Conservation (phyloP, 2,329 filamentous ascomycete genomes). For the Sporothrix humicola region DNA sequence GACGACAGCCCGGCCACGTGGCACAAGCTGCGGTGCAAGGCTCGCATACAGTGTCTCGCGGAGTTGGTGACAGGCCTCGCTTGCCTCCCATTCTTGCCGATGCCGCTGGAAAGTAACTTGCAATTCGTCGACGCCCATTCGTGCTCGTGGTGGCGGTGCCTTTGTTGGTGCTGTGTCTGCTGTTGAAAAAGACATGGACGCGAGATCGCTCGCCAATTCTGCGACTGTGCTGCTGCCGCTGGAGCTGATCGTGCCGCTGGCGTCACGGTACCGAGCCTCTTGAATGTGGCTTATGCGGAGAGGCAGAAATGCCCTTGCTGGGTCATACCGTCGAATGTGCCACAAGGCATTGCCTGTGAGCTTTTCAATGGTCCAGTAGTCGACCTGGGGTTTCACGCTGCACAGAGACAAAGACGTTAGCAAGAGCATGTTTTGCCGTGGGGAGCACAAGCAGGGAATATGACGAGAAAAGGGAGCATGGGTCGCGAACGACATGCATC, state of each 20-base stretch:
- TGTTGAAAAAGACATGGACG: slow-evolving; percentile 21
- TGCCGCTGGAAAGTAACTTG: slow-evolving; percentile 21
- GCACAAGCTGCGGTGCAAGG: slow-evolving; percentile 29
- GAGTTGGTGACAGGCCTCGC: slow-evolving; percentile 34
- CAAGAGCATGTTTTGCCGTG: neutral
- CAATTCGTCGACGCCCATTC: slow-evolving; percentile 24
- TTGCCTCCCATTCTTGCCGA: slow-evolving; percentile 34
- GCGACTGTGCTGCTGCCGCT: slow-evolving; percentile 24
- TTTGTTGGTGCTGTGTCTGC: neutral
- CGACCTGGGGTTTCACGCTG: slow-evolving; percentile 34
- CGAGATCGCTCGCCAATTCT: slow-evolving; percentile 32
- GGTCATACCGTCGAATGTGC: slow-evolving; percentile 35
- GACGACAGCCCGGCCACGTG: slow-evolving; percentile 24
- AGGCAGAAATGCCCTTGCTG: slow-evolving; percentile 30
- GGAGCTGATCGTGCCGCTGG: slow-evolving; percentile 25
- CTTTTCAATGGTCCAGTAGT: slow-evolving; percentile 37
- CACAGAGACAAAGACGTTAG: neutral
- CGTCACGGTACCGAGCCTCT: slow-evolving; percentile 35
- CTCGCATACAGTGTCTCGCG: slow-evolving; percentile 32
- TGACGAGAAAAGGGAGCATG: neutral
- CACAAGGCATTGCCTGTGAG: slow-evolving; percentile 36
- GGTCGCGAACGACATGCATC: neutral
- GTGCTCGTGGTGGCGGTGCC: slow-evolving; percentile 1
- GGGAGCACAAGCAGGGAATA: neutral
- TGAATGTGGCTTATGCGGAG: slow-evolving; percentile 35